Evolutionary conservation across 2,329 filamentous ascomycete genomes (phyloP).

Genomic region (Xylaria sp.): DNA sequence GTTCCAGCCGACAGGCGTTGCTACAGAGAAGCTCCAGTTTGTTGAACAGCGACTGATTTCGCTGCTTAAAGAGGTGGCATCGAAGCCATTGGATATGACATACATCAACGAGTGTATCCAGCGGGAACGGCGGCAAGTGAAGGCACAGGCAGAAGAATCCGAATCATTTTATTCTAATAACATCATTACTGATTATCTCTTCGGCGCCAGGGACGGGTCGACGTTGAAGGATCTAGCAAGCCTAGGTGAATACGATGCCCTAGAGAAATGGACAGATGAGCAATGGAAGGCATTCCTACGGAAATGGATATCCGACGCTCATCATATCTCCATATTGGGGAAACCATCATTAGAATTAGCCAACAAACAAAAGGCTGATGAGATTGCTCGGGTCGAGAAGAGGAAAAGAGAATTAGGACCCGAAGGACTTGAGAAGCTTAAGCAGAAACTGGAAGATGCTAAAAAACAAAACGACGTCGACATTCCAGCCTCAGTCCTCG

Average conservation of each 20-base stretch:
- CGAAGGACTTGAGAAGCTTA: constrained; percentile 81
- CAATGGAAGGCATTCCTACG: constrained; percentile 86
- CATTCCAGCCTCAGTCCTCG: constrained; percentile 84
- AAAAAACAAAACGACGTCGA: constrained; percentile 89
- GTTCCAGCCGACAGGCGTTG: constrained; percentile 87
- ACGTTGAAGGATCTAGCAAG: constrained; percentile 71
- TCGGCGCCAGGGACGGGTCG: constrained; percentile 85
- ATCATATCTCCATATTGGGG: constrained; percentile 88
- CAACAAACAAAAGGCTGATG: constrained; percentile 82
- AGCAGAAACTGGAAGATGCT: constrained; percentile 80
- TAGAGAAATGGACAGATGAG: constrained; percentile 83
- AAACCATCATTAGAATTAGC: constrained; percentile 85
- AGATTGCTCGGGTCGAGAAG: constrained; percentile 80
- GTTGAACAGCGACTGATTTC: constrained; percentile 89
- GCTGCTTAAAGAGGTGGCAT: constrained; percentile 82
- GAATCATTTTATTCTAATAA: constrained; percentile 84
- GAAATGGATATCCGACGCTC: constrained; percentile 85
- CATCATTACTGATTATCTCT: constrained; percentile 92
- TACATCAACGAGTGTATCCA: constrained; percentile 91
- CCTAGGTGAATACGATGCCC: constrained; percentile 70
- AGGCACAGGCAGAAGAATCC: constrained; percentile 84
- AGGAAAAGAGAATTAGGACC: constrained; percentile 82
- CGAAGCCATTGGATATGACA: constrained; percentile 84
- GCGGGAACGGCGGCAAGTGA: constrained; percentile 82
- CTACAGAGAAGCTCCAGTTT: constrained; percentile 82